phyloP scores from a whole-genome alignment of 2,329 filamentous ascomycete genomes.

The Dothistroma pini region DNA sequence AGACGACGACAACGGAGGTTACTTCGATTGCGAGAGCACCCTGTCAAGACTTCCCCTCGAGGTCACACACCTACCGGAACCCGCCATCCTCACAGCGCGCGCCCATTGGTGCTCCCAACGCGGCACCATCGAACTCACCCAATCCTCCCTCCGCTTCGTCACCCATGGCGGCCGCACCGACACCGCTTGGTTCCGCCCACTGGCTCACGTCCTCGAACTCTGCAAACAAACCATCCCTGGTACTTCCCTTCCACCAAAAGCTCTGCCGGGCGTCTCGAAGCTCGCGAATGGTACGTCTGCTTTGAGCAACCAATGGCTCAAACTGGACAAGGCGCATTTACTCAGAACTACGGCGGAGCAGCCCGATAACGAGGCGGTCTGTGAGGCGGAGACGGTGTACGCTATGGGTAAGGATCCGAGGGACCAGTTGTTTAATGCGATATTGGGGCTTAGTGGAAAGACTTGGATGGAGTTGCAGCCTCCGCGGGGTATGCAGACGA shows the following conservation, averaged over 20 bases:
- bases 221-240: not conserved
- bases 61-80: not conserved
- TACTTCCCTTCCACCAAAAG: not conserved
- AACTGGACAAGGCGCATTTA: not conserved
- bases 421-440: not conserved
- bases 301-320: not conserved
- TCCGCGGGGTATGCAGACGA: not conserved
- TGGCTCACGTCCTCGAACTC: not conserved
- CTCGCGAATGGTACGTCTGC: not conserved
- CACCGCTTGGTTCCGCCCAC: not conserved
- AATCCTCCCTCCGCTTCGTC: not conserved
- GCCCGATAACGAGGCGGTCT: not conserved
- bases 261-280: not conserved
- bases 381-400: not conserved
- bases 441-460: not conserved
- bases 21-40: not conserved
- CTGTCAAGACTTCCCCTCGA: not conserved
- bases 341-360: not conserved
- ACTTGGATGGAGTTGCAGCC: slow-evolving; percentile 3
- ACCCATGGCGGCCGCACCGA: not conserved
- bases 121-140: not conserved
- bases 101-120: not conserved
- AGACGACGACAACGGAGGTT: not conserved
- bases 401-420: not conserved
- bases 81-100: not conserved